Conservation (phyloP, 1,284 basidiomycete genomes). For the Puccinia novopanici region DNA sequence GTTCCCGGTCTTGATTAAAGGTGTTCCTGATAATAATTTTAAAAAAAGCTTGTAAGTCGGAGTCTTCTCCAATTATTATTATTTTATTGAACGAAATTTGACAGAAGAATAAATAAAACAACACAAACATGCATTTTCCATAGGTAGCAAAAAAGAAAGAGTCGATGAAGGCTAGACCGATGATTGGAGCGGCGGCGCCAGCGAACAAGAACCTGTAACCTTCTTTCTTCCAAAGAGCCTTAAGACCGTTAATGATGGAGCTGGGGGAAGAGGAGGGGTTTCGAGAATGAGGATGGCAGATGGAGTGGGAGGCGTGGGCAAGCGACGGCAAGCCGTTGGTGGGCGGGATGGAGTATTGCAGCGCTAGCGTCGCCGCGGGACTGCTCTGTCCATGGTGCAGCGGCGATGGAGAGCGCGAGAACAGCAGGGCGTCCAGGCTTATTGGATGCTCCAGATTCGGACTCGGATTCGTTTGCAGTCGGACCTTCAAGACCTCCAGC, state of each 20-base stretch:
- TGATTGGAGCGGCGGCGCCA: constrained; percentile 57
- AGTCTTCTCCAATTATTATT: background rate
- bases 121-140: constrained; percentile 55
- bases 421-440: constrained; percentile 45
- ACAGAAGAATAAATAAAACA: background rate
- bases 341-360: constrained; percentile 45
- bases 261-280: background rate
- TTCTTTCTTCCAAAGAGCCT: constrained; percentile 55
- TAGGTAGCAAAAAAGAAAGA: constrained; percentile 57
- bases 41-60: background rate
- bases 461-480: constrained; percentile 54
- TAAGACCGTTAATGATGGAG: constrained; percentile 51
- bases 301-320: no score
- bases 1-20: constrained; percentile 56
- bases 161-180: constrained; percentile 57
- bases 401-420: constrained; percentile 43
- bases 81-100: background rate
- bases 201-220: constrained; percentile 56
- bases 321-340: constrained; percentile 3
- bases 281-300: constrained; percentile 18
- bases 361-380: constrained; percentile 46
- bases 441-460: constrained; percentile 43
- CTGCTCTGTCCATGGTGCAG: constrained; percentile 23
- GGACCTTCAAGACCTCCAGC: constrained; percentile 55
- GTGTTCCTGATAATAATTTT: constrained; percentile 35